phyloP scores from a whole-genome alignment of 1,284 basidiomycete species.

The Sanghuangporus weigelae region DNA sequence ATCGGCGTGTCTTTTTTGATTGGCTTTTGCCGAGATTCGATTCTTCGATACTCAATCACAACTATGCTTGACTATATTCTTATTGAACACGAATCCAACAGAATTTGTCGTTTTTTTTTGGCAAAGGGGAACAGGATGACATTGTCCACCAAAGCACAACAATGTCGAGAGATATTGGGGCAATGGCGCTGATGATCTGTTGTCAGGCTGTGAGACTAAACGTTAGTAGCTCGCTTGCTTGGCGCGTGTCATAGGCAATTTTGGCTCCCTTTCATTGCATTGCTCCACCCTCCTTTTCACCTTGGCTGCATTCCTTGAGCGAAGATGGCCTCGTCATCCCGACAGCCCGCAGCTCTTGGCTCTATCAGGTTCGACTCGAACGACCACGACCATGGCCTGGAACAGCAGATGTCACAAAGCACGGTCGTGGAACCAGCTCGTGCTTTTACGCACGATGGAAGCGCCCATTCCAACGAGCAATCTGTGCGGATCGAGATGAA shows the following conservation, averaged over 20 bases:
- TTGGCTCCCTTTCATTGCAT: no score
- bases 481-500: background rate
- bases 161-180: background rate
- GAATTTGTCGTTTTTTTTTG: no score
- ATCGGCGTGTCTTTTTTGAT: no score
- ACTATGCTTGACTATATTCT: no score
- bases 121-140: no score
- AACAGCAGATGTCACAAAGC: background rate
- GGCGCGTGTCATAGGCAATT: background rate
- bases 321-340: background rate
- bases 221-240: background rate
- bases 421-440: background rate
- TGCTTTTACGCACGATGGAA: background rate
- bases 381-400: background rate
- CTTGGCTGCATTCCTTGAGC: background rate
- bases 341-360: background rate
- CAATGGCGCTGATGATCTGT: background rate
- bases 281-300: background rate
- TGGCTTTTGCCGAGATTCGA: no score
- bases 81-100: no score
- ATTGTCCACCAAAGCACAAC: no score
- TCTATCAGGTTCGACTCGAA: background rate
- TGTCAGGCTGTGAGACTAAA: background rate
- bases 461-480: background rate
- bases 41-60: no score